Evolutionary conservation across 345 rosid genomes (phyloP).

Genomic region (Cardamine chenopodiifolia): DNA sequence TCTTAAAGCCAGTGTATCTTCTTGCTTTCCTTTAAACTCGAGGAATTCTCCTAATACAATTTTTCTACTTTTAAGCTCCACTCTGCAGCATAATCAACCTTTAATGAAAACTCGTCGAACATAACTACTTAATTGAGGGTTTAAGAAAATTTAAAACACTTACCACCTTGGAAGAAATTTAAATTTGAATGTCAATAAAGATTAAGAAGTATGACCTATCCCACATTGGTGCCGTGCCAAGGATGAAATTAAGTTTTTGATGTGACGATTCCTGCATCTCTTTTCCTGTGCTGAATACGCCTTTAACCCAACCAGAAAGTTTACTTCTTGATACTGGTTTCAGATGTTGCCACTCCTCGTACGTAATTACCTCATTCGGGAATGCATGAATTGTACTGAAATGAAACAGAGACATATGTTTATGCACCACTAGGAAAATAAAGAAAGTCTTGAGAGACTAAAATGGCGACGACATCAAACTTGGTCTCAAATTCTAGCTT

Average conservation of each 20-base stretch:
- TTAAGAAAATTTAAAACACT: background rate
- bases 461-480: background rate
- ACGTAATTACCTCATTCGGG: conserved; percentile 71
- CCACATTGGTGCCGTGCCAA: conserved; percentile 91
- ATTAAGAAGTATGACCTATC: conserved; percentile 70
- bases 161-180: background rate
- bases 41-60: conserved; percentile 79
- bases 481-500: too few species aligned
- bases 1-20: conserved; percentile 62
- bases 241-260: conserved; percentile 69
- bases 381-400: conserved; percentile 61
- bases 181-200: conserved; percentile 20
- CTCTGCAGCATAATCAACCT: conserved; percentile 47
- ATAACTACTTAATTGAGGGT: conserved; percentile 1
- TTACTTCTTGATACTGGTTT: conserved; percentile 62
- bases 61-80: conserved; percentile 82
- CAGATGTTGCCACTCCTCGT: conserved; percentile 71
- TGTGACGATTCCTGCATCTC: conserved; percentile 81
- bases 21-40: conserved; percentile 85
- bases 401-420: conserved; percentile 21
- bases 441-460: background rate
- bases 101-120: background rate
- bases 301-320: conserved; percentile 81
- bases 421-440: background rate
- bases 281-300: conserved; percentile 69